These are phyloP conservation scores for Daldinia sp. DNA, from an alignment of 2,329 filamentous ascomycete species.

Conservation along the genomic window DNA sequence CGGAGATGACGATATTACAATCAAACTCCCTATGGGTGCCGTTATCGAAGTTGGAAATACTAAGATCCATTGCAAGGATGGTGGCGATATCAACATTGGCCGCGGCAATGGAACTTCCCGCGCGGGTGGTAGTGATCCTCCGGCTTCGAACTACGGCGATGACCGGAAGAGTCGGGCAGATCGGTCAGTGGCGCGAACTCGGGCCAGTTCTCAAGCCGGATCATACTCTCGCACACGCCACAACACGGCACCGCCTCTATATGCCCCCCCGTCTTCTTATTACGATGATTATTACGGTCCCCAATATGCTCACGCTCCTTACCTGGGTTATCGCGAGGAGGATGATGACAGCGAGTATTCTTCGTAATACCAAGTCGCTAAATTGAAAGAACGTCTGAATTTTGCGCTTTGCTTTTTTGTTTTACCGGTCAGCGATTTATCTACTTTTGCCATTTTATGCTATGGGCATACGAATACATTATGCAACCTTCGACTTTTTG, in stretches of 20 bases:
- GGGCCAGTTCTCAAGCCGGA: slow-evolving; percentile 60
- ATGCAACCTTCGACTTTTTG: slow-evolving; percentile 12
- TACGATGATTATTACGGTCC: slow-evolving; percentile 26
- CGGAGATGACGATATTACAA: slow-evolving; percentile 66
- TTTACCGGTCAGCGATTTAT: slow-evolving; percentile 12
- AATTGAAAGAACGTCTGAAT: not conserved
- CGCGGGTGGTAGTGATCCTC: slow-evolving; percentile 58
- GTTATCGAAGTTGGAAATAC: slow-evolving; percentile 64
- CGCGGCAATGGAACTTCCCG: slow-evolving; percentile 46
- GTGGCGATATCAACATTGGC: slow-evolving; percentile 66
- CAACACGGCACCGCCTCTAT: slow-evolving; percentile 22
- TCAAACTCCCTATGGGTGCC: slow-evolving; percentile 65
- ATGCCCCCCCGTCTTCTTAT: slow-evolving; percentile 31
- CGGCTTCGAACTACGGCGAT: slow-evolving; percentile 57
- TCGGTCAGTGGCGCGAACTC: slow-evolving; percentile 55
- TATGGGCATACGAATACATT: slow-evolving; percentile 28
- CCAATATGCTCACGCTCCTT: slow-evolving; percentile 1
- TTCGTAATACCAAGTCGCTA: not conserved
- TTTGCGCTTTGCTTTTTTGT: slow-evolving; percentile 5
- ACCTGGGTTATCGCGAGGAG: slow-evolving; percentile 17
- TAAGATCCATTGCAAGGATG: slow-evolving; percentile 66
- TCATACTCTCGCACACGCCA: slow-evolving; percentile 50
- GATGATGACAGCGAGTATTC: slow-evolving; percentile 21
- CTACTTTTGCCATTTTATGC: slow-evolving; percentile 26
- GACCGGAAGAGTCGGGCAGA: slow-evolving; percentile 52